Evolutionary conservation across 345 rosid genomes (phyloP).

Genomic region (Gossypium raimondii): DNA sequence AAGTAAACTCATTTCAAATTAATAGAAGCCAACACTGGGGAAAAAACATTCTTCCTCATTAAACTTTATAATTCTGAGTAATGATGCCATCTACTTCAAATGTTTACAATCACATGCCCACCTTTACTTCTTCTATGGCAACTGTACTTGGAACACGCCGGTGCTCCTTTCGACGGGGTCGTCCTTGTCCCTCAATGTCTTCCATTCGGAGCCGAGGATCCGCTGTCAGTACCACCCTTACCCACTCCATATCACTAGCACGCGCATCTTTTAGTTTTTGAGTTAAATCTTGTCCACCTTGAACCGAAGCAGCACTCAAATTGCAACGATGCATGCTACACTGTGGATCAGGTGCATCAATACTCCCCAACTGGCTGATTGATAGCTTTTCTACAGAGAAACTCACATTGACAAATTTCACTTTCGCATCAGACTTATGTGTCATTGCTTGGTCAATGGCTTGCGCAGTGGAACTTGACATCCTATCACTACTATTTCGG

Average conservation of each 20-base stretch:
- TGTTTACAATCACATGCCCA: slow-evolving; percentile 24
- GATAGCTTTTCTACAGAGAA: slow-evolving; percentile 55
- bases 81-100: slow-evolving; percentile 2
- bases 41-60: not conserved
- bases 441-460: slow-evolving; percentile 99
- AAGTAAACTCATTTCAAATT: not conserved
- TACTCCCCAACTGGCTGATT: slow-evolving; percentile 22
- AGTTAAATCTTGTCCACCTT: slow-evolving; percentile 17
- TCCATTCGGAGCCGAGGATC: slow-evolving; percentile 76
- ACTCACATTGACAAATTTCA: slow-evolving; percentile 64
- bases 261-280: slow-evolving; percentile 23
- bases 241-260: slow-evolving; percentile 75
- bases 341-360: slow-evolving; percentile 19
- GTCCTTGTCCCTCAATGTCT: slow-evolving; percentile 60
- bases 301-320: slow-evolving; percentile 20
- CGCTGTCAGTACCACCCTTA: slow-evolving; percentile 82
- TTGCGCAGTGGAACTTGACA: slow-evolving; percentile 92
- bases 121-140: slow-evolving; percentile 99
- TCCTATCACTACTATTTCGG: slow-evolving; percentile 93
- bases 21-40: not conserved
- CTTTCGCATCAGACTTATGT: slow-evolving; percentile 64
- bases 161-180: slow-evolving; percentile 76
- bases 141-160: slow-evolving; percentile 99
- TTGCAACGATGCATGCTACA: slow-evolving; percentile 18
- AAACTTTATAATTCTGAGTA: not conserved